Evolutionary conservation across 2,329 filamentous ascomycete genomes (phyloP).

Genomic region (Ascochyta rabiei): DNA sequence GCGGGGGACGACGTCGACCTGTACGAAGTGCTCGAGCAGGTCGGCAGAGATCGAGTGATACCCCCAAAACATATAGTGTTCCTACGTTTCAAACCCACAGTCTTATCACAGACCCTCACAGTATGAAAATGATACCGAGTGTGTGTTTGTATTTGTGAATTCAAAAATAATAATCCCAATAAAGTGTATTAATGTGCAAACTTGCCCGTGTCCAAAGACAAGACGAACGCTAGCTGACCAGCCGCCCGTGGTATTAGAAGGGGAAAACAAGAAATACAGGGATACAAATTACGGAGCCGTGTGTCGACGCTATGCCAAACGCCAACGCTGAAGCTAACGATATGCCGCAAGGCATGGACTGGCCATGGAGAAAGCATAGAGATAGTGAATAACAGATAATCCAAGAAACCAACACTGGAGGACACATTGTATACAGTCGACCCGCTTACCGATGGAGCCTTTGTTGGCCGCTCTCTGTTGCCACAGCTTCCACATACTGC

Average conservation of each 20-base stretch:
- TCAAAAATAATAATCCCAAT: not conserved
- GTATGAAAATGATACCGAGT: no score
- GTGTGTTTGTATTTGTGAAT: not conserved
- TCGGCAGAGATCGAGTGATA: not conserved
- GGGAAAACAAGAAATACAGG: not conserved
- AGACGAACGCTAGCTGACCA: not conserved
- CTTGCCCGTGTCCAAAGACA: not conserved
- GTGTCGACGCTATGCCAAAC: slow-evolving; percentile 26
- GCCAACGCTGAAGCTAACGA: slow-evolving; percentile 19
- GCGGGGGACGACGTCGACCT: slow-evolving; percentile 2
- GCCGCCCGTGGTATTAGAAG: slow-evolving; percentile 14
- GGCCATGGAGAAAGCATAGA: not conserved
- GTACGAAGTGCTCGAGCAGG: slow-evolving; percentile 38
- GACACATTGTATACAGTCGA: not conserved
- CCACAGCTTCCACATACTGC: not conserved
- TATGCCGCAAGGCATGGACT: not conserved
- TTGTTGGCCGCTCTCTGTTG: not conserved
- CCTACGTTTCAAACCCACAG: not conserved
- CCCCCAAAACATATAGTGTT: not conserved
- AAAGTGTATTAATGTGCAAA: not conserved
- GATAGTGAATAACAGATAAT: not conserved
- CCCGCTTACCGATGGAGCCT: not conserved
- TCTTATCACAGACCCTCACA: not conserved
- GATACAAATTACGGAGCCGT: not conserved
- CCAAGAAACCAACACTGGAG: not conserved